A percentile compares a stretch with the other conserved stretches of the same genome.
Evolutionary conservation across 768 basidiomycete genomes (phyloP).

Genomic region (Lactarius trivialis): DNA sequence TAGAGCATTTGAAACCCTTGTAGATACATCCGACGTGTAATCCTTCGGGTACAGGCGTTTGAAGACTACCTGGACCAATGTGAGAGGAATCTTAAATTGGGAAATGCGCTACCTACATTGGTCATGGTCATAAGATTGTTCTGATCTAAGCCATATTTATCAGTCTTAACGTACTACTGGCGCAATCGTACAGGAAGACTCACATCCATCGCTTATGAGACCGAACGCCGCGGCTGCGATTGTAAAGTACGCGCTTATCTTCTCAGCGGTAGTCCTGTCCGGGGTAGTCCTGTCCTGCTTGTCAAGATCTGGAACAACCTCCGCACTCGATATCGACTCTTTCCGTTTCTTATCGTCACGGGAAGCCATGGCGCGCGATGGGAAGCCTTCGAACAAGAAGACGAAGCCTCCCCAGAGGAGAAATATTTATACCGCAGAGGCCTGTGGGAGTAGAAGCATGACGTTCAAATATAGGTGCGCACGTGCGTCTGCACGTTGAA

Average conservation of each 20-base stretch:
- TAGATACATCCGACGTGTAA: conserved; percentile 57
- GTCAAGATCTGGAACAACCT: conserved; percentile 8
- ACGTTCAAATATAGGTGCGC: not conserved
- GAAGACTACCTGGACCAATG: conserved; percentile 48
- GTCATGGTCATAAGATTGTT: conserved; percentile 68
- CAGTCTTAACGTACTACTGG: conserved; percentile 6
- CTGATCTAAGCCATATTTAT: conserved; percentile 39
- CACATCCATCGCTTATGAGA: conserved; percentile 58
- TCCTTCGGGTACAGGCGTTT: conserved; percentile 53
- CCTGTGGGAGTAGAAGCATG: conserved; percentile 4
- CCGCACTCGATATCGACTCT: not conserved
- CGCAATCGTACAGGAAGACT: conserved; percentile 15
- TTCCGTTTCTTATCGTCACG: not conserved
- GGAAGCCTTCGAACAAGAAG: not conserved
- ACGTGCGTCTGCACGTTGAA: conserved; percentile 4
- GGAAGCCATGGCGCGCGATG: not conserved
- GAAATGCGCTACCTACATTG: conserved; percentile 37
- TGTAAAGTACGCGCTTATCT: conserved; percentile 53
- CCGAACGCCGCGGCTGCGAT: conserved; percentile 61
- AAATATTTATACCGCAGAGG: conserved; percentile 9
- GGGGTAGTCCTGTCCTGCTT: too few relatives aligned
- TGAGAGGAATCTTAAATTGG: conserved; percentile 15
- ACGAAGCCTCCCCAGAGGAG: not conserved
- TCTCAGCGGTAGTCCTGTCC: conserved; percentile 29
- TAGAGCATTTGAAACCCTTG: conserved; percentile 63